Conservation (phyloP, 176 grass and related monocot species). For the Ensete ventricosum region DNA sequence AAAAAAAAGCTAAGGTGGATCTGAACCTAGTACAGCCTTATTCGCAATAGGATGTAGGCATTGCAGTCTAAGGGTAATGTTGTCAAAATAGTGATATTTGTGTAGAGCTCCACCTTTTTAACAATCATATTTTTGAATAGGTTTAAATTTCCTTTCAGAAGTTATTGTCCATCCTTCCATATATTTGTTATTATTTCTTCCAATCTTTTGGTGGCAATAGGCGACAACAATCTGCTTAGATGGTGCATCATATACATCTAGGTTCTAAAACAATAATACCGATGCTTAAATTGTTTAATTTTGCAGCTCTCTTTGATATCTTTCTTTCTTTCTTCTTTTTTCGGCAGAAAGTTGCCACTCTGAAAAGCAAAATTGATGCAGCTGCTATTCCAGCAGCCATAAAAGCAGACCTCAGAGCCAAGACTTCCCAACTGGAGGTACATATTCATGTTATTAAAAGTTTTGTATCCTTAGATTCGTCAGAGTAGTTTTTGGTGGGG, state of each 20-base stretch:
- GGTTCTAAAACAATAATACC: not conserved
- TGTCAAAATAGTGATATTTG: no score
- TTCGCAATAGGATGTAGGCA: not conserved
- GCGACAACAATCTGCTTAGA: not conserved
- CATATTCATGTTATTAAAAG: not conserved
- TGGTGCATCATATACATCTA: not conserved
- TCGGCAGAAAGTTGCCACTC: constrained; percentile 72
- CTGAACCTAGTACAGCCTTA: not conserved
- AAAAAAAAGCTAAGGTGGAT: not conserved
- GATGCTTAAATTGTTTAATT: not conserved
- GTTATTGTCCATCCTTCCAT: no score
- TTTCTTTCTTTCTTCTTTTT: constrained; percentile 9
- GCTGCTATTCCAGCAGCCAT: constrained; percentile 67
- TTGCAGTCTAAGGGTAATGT: no score
- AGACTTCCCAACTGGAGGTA: constrained; percentile 74
- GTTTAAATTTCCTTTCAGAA: no score
- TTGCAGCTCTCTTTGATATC: not conserved
- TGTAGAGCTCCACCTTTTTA: no score
- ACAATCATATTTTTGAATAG: no score
- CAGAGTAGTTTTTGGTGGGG: no score
- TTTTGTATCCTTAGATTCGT: no score
- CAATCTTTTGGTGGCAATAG: not conserved
- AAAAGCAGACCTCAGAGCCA: constrained; percentile 81
- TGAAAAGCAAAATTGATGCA: constrained; percentile 66
- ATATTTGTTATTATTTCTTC: constrained; percentile 2